A percentile compares a stretch with the other conserved stretches of the same genome.
Conservation (phyloP, 2,329 filamentous ascomycete species). For the Fusarium equiseti region DNA sequence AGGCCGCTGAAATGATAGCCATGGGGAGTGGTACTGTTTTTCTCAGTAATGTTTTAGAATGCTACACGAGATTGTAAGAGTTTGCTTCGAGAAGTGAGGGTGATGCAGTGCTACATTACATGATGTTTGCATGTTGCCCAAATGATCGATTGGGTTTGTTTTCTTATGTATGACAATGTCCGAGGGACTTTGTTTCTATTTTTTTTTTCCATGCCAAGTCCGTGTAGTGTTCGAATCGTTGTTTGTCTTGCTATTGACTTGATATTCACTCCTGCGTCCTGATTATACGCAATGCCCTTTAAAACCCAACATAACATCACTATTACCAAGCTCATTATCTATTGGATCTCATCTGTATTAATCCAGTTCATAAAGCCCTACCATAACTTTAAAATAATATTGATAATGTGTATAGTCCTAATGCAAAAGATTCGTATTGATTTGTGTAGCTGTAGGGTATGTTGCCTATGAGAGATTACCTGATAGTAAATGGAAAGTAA, state of each 20-base stretch:
- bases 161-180: conserved; percentile 4
- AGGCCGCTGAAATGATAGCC: background rate
- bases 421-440: too few relatives aligned
- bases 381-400: background rate
- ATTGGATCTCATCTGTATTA: background rate
- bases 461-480: background rate
- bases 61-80: conserved; percentile 18
- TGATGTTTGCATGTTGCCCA: background rate
- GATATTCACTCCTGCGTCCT: background rate
- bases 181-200: background rate
- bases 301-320: background rate
- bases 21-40: conserved; percentile 13
- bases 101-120: background rate
- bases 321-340: background rate
- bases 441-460: background rate
- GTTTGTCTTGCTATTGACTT: background rate
- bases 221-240: background rate
- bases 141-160: background rate
- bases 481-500: background rate
- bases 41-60: conserved; percentile 27
- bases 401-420: background rate
- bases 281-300: background rate
- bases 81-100: conserved; percentile 26
- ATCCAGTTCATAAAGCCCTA: background rate
- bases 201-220: background rate